These are phyloP conservation scores for Microdochium bolleyi DNA, from an alignment of 2,329 filamentous ascomycete species.

Conservation along the genomic window DNA sequence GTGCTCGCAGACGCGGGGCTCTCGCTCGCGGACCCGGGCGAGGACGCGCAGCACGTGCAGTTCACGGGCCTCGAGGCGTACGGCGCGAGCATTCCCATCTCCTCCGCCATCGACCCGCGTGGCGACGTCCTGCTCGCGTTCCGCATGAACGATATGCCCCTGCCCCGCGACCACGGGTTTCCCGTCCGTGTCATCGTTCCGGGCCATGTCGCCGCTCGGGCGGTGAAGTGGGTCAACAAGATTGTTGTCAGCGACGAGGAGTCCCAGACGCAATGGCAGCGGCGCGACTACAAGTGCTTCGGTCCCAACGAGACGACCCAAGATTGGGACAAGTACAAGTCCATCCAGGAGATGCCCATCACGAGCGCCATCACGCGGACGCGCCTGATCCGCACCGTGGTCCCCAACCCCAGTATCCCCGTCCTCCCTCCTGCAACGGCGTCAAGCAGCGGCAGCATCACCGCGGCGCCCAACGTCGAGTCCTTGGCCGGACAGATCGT, in stretches of 20 bases:
- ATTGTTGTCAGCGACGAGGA: constrained; percentile 60
- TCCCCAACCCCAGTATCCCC: constrained; percentile 8
- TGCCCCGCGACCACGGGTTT: constrained; percentile 59
- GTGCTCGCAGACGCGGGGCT: constrained; percentile 32
- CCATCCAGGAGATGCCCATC: constrained; percentile 62
- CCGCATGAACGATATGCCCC: constrained; percentile 56
- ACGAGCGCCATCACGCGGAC: constrained; percentile 55
- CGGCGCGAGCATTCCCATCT: constrained; percentile 52
- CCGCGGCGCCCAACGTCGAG: neutral
- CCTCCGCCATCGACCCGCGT: constrained; percentile 47
- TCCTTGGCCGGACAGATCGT: constrained; percentile 8
- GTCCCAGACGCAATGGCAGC: constrained; percentile 57
- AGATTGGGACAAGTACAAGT: constrained; percentile 54
- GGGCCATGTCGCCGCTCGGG: constrained; percentile 58
- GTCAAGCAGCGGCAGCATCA: neutral
- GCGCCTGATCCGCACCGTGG: constrained; percentile 7
- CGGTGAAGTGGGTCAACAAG: constrained; percentile 61
- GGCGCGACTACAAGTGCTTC: constrained; percentile 62
- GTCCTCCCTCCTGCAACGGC: neutral
- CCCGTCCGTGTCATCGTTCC: constrained; percentile 56
- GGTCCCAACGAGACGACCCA: constrained; percentile 53
- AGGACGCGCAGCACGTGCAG: constrained; percentile 22
- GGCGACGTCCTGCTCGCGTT: constrained; percentile 61
- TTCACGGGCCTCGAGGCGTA: constrained; percentile 54
- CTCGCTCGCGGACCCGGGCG: constrained; percentile 16